Evolutionary conservation across 2,329 filamentous ascomycete genomes (phyloP).

Genomic region (Endothia cerciana): DNA sequence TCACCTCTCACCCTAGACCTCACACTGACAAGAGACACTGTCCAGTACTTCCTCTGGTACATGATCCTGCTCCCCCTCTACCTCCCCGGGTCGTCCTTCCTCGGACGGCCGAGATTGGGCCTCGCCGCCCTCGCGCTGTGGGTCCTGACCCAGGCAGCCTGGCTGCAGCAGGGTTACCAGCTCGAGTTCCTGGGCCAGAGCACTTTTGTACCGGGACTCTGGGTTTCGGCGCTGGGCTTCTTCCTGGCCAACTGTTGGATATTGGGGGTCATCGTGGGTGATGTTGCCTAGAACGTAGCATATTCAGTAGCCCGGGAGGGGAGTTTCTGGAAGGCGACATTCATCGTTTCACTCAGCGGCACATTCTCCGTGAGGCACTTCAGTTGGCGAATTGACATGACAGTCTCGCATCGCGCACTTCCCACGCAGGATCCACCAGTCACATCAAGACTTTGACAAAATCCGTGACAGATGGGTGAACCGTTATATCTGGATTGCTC

Average conservation of each 20-base stretch:
- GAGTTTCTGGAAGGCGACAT: neutral
- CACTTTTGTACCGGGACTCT: slow-evolving; percentile 85
- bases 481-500: neutral
- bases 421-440: neutral
- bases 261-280: slow-evolving; percentile 75
- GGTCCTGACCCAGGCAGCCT: slow-evolving; percentile 74
- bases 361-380: too few species aligned
- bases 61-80: slow-evolving; percentile 92
- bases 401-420: neutral
- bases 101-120: slow-evolving; percentile 64
- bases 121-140: slow-evolving; percentile 69
- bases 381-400: neutral
- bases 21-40: slow-evolving; percentile 26
- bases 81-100: slow-evolving; percentile 76
- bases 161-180: slow-evolving; percentile 75
- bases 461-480: too few species aligned
- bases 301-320: neutral
- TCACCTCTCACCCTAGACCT: neutral
- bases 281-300: slow-evolving; percentile 47
- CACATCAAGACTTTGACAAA: neutral
- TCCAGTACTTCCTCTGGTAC: slow-evolving; percentile 97
- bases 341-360: neutral
- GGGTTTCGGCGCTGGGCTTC: slow-evolving; percentile 74
- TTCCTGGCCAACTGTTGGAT: slow-evolving; percentile 89
- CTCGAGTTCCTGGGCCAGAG: slow-evolving; percentile 81